Evolutionary conservation across 73 alveolate genomes (phyloP).

Genomic region (Paramecium biaurelia): DNA sequence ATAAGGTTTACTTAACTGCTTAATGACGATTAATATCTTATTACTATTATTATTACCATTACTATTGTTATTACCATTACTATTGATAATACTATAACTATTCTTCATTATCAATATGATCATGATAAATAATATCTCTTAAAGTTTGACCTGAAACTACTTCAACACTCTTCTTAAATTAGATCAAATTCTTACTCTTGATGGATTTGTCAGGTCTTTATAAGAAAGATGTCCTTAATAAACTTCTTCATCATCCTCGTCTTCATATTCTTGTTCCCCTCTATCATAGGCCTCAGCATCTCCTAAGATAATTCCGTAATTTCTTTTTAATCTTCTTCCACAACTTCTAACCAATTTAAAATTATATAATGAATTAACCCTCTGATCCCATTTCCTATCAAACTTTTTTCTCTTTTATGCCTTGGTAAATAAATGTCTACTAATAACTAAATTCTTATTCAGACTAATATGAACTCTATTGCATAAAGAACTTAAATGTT

Average conservation of each 20-base stretch:
- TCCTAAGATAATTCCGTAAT: background rate
- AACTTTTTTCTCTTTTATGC: background rate
- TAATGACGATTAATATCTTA: slow-evolving; percentile 4
- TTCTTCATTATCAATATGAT: background rate
- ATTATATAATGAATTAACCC: background rate
- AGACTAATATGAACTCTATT: background rate
- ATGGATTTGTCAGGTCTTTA: slow-evolving; percentile 40
- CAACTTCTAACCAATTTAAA: background rate
- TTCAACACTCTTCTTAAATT: slow-evolving; percentile 23
- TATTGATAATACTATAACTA: background rate
- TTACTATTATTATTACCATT: background rate
- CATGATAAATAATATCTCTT: background rate
- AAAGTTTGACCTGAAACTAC: slow-evolving; percentile 23
- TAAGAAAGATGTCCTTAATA: slow-evolving; percentile 1
- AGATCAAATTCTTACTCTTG: background rate
- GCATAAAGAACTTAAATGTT: slow-evolving; percentile 14
- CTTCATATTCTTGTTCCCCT: background rate
- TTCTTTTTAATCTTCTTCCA: background rate
- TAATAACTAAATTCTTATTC: background rate
- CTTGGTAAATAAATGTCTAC: background rate
- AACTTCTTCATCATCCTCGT: background rate
- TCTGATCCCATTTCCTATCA: slow-evolving; percentile 10
- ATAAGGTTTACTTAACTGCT: background rate
- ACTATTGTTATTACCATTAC: background rate
- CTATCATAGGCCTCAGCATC: background rate